A percentile compares a stretch with the other conserved stretches of the same genome.
phyloP scores from a whole-genome alignment of 306 rosid species.

The Urtica urens region DNA sequence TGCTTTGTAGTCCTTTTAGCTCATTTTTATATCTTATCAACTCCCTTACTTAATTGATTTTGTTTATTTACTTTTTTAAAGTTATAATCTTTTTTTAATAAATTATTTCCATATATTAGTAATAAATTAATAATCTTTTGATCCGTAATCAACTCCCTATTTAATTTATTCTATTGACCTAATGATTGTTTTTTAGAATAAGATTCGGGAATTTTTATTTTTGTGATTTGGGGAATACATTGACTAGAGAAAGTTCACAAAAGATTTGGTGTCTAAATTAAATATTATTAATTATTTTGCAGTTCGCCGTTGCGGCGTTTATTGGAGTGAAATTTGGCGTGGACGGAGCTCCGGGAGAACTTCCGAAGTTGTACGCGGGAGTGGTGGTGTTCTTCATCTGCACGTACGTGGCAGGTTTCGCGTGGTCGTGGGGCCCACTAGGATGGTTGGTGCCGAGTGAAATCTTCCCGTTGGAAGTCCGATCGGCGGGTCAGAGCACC shows the following conservation, averaged over 20 bases:
- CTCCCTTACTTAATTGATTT: no score
- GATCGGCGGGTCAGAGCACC: constrained; percentile 88
- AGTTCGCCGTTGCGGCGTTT: constrained; percentile 48
- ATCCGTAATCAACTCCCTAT: no score
- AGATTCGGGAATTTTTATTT: no score
- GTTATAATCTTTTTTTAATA: no score
- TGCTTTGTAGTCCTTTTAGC: not conserved
- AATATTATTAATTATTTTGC: not conserved
- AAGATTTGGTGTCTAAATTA: no score
- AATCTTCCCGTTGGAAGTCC: constrained; percentile 78
- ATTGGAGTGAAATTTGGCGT: constrained; percentile 78
- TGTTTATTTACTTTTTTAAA: no score
- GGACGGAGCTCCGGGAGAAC: constrained; percentile 42
- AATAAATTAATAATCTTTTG: no score
- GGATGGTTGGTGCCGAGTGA: constrained; percentile 98
- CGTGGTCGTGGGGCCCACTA: constrained; percentile 99
- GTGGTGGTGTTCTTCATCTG: constrained; percentile 89
- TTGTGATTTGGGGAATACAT: no score
- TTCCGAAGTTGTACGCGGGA: constrained; percentile 84
- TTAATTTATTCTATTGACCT: no score
- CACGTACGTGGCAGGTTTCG: constrained; percentile 72
- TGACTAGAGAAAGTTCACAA: no score
- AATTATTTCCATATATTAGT: no score
- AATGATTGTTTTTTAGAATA: no score
- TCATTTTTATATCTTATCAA: not conserved